Conservation (phyloP, 106 monocot genomes). For the Cymbidium sinense region DNA sequence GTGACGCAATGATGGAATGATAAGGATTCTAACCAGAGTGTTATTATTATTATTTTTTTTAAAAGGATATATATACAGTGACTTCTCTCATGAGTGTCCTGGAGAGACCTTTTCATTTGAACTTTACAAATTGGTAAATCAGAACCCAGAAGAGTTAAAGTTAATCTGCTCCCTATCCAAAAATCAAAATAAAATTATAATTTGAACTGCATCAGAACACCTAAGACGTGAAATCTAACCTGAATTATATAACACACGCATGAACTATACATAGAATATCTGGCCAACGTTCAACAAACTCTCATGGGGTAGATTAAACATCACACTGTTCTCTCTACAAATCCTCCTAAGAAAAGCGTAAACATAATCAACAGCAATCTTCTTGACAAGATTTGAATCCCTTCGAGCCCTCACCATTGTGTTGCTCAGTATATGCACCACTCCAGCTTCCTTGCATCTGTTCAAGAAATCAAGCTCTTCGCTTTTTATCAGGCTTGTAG, state of each 20-base stretch:
- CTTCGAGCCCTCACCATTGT: conserved; percentile 39
- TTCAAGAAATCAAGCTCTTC: conserved; percentile 53
- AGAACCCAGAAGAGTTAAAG: too few species aligned
- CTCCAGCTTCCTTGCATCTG: conserved; percentile 44
- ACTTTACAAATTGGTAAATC: too few species aligned
- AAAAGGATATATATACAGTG: too few species aligned
- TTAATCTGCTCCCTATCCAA: too few species aligned
- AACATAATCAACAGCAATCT: conserved; percentile 42
- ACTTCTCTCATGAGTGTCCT: too few species aligned
- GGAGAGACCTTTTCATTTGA: too few species aligned
- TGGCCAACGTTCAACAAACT: conserved; percentile 57
- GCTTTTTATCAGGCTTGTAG: conserved; percentile 14
- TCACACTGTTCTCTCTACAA: conserved; percentile 56
- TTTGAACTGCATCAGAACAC: not conserved
- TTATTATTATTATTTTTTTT: too few species aligned
- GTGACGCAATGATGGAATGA: too few species aligned
- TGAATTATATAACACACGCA: not conserved
- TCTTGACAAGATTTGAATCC: conserved; percentile 32
- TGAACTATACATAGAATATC: conserved; percentile 46
- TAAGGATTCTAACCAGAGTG: too few species aligned
- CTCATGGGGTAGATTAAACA: conserved; percentile 59
- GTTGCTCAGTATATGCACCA: conserved; percentile 61
- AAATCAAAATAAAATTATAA: not conserved
- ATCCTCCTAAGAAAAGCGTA: conserved; percentile 52
- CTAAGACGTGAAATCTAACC: not conserved